Evolutionary conservation across 306 rosid species (phyloP), one percentile per base, ranked within the genome.

Genomic region (Heteromeles arbutifolia): DNA sequence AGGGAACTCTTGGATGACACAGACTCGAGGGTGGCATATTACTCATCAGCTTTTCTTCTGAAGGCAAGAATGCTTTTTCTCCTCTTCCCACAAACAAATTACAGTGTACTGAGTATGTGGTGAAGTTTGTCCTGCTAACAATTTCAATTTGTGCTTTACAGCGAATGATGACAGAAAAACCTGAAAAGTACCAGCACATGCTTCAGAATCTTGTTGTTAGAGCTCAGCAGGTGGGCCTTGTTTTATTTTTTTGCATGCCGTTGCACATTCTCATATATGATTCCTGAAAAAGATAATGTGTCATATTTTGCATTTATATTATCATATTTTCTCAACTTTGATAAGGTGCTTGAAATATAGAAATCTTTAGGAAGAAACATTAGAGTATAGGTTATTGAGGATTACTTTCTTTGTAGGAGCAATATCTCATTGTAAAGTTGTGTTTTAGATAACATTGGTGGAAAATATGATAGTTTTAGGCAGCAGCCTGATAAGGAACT

Each of bases 141-240:
- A 53, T 72, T 58, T 68, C 22, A 72, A 69, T 83, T 74, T 26
- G 50, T 32, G 76, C 76, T 61, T 82, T 89, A 75, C 91, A 96
- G 99, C 88, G 91, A 72, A 92, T 96, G 99, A 92, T 96, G 97
- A 89, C 99, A 2, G 96, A 90, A 72, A 89, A 96, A 79, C 98
- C 99, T 72, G 99, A 92, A 77, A 92, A 85, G 80, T 96, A 96
- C 88, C 99, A 96, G 61, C 80, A 90, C 83, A 90, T 92, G 93
- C 97, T 96, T 85, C 98, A 96, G 82, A 92, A 86, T 88, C 98
- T 96, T 72, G 86, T 96, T 62, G 91, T 92, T 68, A 89, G 88
- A 86, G 99, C 99, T 81, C 99, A 96, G 85, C 99, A 96, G 99
- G 99, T 96, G 87, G 78, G 76, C n/a, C 21, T 25, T 72, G 69